These are phyloP conservation scores for Tulasnella sp. DNA, from an alignment of 768 basidiomycete genomes.

Conservation along the genomic window DNA sequence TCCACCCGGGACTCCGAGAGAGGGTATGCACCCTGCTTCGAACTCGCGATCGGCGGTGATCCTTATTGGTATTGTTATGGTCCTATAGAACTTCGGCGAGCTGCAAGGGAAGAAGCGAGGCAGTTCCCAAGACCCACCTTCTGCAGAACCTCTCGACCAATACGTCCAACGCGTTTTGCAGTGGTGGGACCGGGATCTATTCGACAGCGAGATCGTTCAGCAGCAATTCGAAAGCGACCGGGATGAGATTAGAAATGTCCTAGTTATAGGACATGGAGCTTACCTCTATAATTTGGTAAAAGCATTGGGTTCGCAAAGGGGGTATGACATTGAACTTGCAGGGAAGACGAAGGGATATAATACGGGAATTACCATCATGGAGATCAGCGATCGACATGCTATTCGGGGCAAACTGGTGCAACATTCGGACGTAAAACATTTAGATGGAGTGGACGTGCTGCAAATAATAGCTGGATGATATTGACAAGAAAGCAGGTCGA, in stretches of 20 bases:
- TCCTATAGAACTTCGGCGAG: constrained; percentile 16
- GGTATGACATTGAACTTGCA: not conserved
- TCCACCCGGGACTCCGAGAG: constrained; percentile 12
- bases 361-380: constrained; percentile 8
- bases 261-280: constrained; percentile 26
- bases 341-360: not conserved
- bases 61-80: not conserved
- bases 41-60: not conserved
- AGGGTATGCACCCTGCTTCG: not conserved
- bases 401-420: not conserved
- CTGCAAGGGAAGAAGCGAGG: constrained; percentile 22
- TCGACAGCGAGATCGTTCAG: not conserved
- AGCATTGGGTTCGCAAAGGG: constrained; percentile 1
- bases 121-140: constrained; percentile 9
- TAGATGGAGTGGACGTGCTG: constrained; percentile 12
- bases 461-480: constrained; percentile 13
- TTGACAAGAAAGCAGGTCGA: not conserved
- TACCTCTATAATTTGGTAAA: constrained; percentile 20
- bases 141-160: constrained; percentile 12
- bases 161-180: constrained; percentile 16
- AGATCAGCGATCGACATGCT: not conserved
- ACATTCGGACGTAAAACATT: not conserved
- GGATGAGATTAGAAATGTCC: not conserved
- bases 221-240: not conserved
- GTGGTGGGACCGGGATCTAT: constrained; percentile 22